Evolutionary conservation across 2,329 filamentous ascomycete genomes (phyloP), one percentile per base, ranked within the genome.

Genomic region (Xylaria multiplex): DNA sequence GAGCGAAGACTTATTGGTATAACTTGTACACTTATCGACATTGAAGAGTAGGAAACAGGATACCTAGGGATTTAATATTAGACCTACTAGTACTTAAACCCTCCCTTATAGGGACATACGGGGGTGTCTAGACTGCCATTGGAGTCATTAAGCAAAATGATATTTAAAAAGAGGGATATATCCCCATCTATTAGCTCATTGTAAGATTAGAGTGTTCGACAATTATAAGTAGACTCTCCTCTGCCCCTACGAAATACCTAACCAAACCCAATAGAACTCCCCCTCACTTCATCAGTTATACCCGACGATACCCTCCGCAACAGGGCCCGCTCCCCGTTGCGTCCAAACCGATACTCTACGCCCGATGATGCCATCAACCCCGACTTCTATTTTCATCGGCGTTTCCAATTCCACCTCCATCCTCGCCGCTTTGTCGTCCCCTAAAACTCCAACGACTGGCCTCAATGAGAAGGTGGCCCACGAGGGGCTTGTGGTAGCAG

Each of bases 261-360:
- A 7, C 24, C 13, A 6, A 46, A n/a, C 24, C 16, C 7, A 59
- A 49, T 7, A 4, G 16, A 14, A 14, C 32, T 14, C 13, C 13
- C 13, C 19, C 13, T 53, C 40, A 40, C 37, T 43, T 42, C 22
- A 24, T 72, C 49, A 79, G 46, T 85, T 85, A 71, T 83, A 84
- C 0, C 83, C 83, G 4, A 84, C 81, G n/a, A 85, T 82, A 0
- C 83, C 83, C 67, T 85, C 82, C 0, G 83, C 82, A 3, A 84
- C 67, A 0, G 82, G 76, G 5, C 70, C 69, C 5, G 24, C 22
- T 19, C 54, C 68, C 19, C 71, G 30, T 71, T 72, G 35, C 46
- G 66, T 11, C 77, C 77, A 68, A 60, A 85, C 59, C 0, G 82
- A 84, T 0, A 85, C 82, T 9, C 83, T 75, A 4, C 83, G 77